Evolutionary conservation across 306 rosid species (phyloP), one percentile per base, ranked within the genome.

Genomic region (Acacia crassicarpa): DNA sequence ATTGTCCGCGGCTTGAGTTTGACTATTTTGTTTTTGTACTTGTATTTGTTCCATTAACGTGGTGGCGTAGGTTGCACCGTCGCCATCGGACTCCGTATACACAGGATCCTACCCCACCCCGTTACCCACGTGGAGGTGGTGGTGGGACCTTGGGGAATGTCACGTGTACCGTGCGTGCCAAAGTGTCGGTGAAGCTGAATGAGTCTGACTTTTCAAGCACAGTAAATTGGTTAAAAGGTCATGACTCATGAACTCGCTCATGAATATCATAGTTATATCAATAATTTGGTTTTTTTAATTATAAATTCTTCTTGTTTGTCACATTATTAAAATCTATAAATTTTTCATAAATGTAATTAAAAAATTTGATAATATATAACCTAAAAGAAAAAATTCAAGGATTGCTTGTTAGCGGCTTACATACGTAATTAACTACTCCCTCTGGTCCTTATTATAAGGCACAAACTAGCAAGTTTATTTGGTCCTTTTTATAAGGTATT

Each of bases 121-220:
- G 66, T 27, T 87, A 84, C 67, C 67, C 74, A 79, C 79, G 80
- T 72, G 30, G 65, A 58, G 65, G 23, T 1, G 11, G 61, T 19
- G 80, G 59, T 33, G 61, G 70, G 66, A 69, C 81, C 22, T 4
- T 16, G 7, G n/a, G 56, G 67, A 58, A 38, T 65, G 76, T 83
- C 85, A 78, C 88, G 88, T 85, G 87, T 49, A 38, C 3, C 4
- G 11, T 76, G 71, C 83, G 86, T 82, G 86, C 74, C 56, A 53
- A 72, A 85, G 81, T 85, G 92, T 90, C 90, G 94, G 92, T 90
- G 89, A 56, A n/a, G n/a, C n/a, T n/a, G n/a, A n/a, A n/a, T n/a
- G n/a, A n/a, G n/a, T n/a, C n/a, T n/a, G n/a, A n/a, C n/a, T n/a
- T n/a, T n/a, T n/a, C n/a, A n/a, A n/a, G n/a, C n/a, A n/a, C n/a